These are phyloP conservation scores for Calocybe indica DNA, from an alignment of 768 basidiomycete species.

Conservation along the genomic window DNA sequence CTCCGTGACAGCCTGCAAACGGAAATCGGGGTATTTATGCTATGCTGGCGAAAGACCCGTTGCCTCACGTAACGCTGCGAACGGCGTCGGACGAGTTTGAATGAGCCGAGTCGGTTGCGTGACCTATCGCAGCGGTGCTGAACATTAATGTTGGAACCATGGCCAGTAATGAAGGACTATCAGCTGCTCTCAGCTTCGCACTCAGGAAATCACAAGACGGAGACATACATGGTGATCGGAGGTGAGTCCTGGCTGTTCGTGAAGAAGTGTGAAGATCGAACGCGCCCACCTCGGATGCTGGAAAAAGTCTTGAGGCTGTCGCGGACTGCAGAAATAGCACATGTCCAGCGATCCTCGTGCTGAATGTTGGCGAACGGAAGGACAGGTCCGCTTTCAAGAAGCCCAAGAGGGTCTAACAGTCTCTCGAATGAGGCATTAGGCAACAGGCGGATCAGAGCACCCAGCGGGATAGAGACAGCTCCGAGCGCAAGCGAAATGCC, in stretches of 20 bases:
- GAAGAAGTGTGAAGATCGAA: constrained; percentile 82
- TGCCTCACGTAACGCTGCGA: constrained; percentile 21
- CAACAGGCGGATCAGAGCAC: constrained; percentile 69
- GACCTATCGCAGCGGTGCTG: constrained; percentile 51
- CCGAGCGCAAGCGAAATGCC: constrained; percentile 89
- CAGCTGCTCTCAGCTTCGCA: neutral
- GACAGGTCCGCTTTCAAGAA: constrained; percentile 59
- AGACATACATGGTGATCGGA: too few species aligned
- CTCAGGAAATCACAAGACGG: too few species aligned
- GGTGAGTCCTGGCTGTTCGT: too few species aligned
- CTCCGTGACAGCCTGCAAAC: too few species aligned
- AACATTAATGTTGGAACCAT: constrained; percentile 45
- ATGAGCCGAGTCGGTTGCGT: constrained; percentile 76
- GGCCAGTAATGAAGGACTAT: constrained; percentile 35
- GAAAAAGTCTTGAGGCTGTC: constrained; percentile 84
- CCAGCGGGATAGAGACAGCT: constrained; percentile 81
- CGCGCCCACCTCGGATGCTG: constrained; percentile 79
- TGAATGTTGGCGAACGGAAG: constrained; percentile 63
- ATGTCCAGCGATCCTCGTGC: constrained; percentile 56
- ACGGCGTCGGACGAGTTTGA: constrained; percentile 73
- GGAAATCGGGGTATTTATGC: too few species aligned
- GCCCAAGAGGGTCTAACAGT: constrained; percentile 35
- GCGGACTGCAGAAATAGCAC: constrained; percentile 74
- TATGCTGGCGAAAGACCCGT: too few species aligned
- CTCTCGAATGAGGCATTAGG: constrained; percentile 78